Evolutionary conservation across 2,329 filamentous ascomycete genomes (phyloP), one percentile per base, ranked within the genome.

Genomic region (Uncinocarpus reesii): DNA sequence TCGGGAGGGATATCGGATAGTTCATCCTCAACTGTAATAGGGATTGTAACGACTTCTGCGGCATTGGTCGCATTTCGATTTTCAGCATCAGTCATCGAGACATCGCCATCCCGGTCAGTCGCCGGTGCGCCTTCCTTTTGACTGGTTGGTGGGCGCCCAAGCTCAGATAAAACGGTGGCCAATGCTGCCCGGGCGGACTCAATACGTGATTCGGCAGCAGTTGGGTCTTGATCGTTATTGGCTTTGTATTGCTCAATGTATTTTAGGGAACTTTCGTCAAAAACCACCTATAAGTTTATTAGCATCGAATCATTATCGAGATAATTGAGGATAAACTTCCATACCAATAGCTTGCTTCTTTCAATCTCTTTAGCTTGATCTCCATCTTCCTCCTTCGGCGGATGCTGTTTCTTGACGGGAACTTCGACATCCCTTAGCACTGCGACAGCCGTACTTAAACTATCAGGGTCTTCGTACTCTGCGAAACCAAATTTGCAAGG

Each of bases 1-100:
- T 96, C 92, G 0, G 86, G 83, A 0, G 92, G 92, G 41, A 98
- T 95, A 59, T 98, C 92, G 16, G 89, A 83, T 37, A 98, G 74
- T 61, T 98, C 92, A 60, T 98, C 93, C 54, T 98, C 92, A 45
- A 84, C 79, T 1, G 83, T 81, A 26, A 95, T 75, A 3, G 88
- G 83, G 51, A 96, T 94, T 50, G 89, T 95, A 55, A 94, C 83
- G 32, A 95, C 83, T 65, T 95, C 88, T 4, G 86, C 81, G 47
- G 80, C 78, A 34, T 69, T 67, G 28, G 80, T 80, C 32, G 79
- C 79, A 31, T 73, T 71, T 21, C 73, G 67, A 13, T 65, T 64
- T 0, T 74, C 76, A 15, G 62, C 67, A 52, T 85, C 82, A 40
- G 75, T 75, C 86, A 90, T 92, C 3, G 71, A 60, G 3, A 73